A percentile compares a stretch with the other conserved stretches of the same genome.
Conservation (phyloP, 2,329 filamentous ascomycete genomes). For the Exophiala alcalophila region DNA sequence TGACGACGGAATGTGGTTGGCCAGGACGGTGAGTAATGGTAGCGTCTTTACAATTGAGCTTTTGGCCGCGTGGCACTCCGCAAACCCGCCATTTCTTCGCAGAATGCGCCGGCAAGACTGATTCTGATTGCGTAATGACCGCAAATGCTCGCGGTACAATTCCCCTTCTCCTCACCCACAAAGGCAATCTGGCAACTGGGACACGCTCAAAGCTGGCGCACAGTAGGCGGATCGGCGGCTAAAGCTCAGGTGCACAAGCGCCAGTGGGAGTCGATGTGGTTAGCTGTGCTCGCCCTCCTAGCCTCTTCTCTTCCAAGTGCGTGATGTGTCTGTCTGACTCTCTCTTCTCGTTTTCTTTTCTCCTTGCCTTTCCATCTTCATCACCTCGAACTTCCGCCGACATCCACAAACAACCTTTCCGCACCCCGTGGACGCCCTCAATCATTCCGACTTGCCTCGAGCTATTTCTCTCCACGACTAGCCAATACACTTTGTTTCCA, state of each 20-base stretch:
- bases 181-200: background rate
- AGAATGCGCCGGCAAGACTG: no score
- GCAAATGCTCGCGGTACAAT: background rate
- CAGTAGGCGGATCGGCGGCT: conserved; percentile 17
- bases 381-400: conserved; percentile 8
- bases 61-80: no score
- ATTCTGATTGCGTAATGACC: no score
- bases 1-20: no score
- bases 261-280: no score
- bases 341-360: conserved; percentile 29
- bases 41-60: no score
- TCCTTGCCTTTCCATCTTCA: conserved; percentile 24
- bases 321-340: conserved; percentile 14
- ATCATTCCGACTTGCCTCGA: no score
- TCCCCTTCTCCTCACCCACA: background rate
- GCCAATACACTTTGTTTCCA: background rate
- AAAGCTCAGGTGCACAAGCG: conserved; percentile 17
- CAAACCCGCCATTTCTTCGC: no score
- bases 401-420: conserved; percentile 1
- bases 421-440: background rate
- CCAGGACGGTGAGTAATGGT: no score
- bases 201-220: no score
- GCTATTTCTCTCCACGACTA: no score
- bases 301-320: conserved; percentile 4
- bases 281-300: no score